Evolutionary conservation across 2,329 filamentous ascomycete species (phyloP), one percentile per base, ranked within the genome.

Genomic region (Penicillium sp.): DNA sequence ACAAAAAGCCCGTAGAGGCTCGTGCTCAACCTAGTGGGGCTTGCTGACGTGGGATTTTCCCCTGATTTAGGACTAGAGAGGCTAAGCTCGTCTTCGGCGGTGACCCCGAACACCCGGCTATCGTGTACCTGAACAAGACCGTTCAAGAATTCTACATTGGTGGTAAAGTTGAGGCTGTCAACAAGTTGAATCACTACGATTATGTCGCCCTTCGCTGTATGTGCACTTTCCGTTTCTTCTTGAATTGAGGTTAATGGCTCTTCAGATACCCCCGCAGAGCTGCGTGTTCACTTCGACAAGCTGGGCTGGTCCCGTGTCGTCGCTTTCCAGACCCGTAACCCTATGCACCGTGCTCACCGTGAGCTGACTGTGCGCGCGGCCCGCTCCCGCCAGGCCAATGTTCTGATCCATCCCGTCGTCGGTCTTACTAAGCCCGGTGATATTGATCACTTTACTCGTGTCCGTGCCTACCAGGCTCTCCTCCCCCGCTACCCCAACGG

Each of bases 361-460:
- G 94, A 99, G 81, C 81, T 99, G 76, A 99, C 94, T 56, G 94
- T 99, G 70, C 91, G 94, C 70, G 94, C 94, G 64, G 94, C 94
- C 63, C 93, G 94, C 68, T 89, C 89, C 54, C 90, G 95, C 77
- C 92, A 97, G 76, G 94, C 94, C 75, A 99, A 99, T 74, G 94
- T 99, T 65, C 88, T 99, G 70, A 99, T 99, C 76, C 94, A 99
- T 81, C 94, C 94, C 58, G 94, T 99, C 61, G 94, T 99, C 62
- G 94, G 94, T 72, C 84, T 99, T 70, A 99, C 94, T 74, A 99
- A 99, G 84, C 94, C 94, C 55, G 94, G 94, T 75, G 94, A 99
- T 76, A 99, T 99, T 73, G 94, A 99, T 78, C 94, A 99, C 84
- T 99, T 99, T 81, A 99, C 94, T 68, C 91, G 94, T 74, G 94